Evolutionary conservation across 495 filamentous ascomycete genomes (phyloP).

Genomic region (Neurospora hispaniola): DNA sequence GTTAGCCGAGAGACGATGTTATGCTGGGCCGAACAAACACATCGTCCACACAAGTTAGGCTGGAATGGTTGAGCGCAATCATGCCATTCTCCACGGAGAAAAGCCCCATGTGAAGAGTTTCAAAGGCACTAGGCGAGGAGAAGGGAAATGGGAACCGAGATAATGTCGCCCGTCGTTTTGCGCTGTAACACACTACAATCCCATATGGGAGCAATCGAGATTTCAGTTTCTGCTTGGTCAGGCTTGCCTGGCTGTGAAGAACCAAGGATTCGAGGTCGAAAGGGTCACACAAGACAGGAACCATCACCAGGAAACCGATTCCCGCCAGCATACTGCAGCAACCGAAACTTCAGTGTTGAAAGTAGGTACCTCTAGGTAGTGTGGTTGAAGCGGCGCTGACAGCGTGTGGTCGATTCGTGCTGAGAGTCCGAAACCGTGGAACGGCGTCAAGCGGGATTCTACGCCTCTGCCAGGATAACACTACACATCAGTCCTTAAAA

Average conservation of each 20-base stretch:
- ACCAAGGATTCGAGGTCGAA: not conserved
- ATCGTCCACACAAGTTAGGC: constrained; percentile 5
- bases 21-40: constrained; percentile 17
- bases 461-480: not conserved
- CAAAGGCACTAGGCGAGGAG: not conserved
- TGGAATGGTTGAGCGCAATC: not conserved
- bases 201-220: not conserved
- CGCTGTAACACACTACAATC: not conserved
- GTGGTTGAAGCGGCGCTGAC: not conserved
- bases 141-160: not conserved
- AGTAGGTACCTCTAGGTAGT: not conserved
- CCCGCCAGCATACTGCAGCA: not conserved
- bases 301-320: not conserved
- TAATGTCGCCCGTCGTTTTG: not conserved
- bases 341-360: not conserved
- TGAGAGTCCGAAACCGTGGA: not conserved
- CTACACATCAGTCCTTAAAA: no score
- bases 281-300: not conserved
- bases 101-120: not conserved
- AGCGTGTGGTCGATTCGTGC: not conserved
- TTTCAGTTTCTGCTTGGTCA: not conserved
- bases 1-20: constrained; percentile 15
- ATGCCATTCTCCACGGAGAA: not conserved
- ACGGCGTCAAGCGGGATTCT: not conserved
- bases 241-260: not conserved